Evolutionary conservation across 2,329 filamentous ascomycete species (phyloP), one percentile per base, ranked within the genome.

Genomic region (Epichloe sibirici): DNA sequence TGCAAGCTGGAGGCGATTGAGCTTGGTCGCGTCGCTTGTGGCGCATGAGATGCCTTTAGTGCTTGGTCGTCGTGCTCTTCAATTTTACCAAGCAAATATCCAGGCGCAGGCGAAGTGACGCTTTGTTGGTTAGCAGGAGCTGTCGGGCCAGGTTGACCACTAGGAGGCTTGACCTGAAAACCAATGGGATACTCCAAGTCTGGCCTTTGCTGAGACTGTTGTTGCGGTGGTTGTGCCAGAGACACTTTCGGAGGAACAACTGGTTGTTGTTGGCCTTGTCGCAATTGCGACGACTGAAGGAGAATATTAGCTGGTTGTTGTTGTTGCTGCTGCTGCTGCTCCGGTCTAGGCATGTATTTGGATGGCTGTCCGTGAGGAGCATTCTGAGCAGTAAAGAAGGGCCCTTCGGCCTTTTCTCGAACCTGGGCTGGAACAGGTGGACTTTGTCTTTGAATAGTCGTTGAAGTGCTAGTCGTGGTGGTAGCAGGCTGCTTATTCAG

Each of bases 31-130:
- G 47, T 46, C 11, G 21, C 34, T n/a, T 48, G 53, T 17, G 47
- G 45, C 6, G 52, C 35, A 6, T 40, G 39, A 35, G 31, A 31
- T 23, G 38, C 35, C 25, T 42, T 47, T 4, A 34, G 23, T 5
- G 12, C 35, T 28, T 13, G 42, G 7, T 55, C 52, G 31, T 45
- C 56, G 42, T 55, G 50, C 44, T 60, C 58, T 37, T 59, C 53
- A 34, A 58, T 56, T 4, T 54, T 45, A 38, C 47, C 54, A 23
- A 58, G 40, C 6, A 57, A 31, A 28, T 56, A 49, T 5, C 54
- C 51, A 17, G 57, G 48, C 1, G 40, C 13, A 12, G 54, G 37
- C 15, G 43, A 23, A 17, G 45, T 23, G 11, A 13, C n/a, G 13
- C 12, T 50, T 12, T 49, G 31, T 2, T 23, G 42, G 13, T n/a